These are phyloP conservation scores for Dichomitus squalens DNA, from an alignment of 1,284 basidiomycete species.

Conservation along the genomic window DNA sequence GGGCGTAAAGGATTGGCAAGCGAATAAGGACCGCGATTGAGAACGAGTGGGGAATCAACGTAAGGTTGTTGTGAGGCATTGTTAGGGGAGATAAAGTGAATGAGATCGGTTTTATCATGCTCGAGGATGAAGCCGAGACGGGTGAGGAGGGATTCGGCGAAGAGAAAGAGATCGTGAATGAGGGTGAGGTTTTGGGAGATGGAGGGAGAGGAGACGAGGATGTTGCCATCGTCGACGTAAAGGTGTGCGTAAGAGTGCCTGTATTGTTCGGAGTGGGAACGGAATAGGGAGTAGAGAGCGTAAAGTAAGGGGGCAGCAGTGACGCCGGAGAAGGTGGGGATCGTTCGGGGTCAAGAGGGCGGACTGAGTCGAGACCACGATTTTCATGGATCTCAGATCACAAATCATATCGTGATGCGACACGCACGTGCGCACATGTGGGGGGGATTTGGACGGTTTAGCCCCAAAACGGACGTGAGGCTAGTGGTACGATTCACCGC, in stretches of 20 bases:
- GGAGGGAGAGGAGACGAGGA: not conserved
- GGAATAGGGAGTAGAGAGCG: not conserved
- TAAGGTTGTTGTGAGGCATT: not conserved
- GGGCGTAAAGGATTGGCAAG: not conserved
- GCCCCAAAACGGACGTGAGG: too few species aligned
- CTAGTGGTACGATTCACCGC: too few species aligned
- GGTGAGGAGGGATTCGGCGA: not conserved
- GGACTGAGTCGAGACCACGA: too few species aligned
- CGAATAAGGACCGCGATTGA: not conserved
- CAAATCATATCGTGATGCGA: too few species aligned
- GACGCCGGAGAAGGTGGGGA: slow-evolving; percentile 12
- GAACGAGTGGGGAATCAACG: not conserved
- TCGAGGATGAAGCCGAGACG: slow-evolving; percentile 13
- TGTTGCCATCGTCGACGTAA: slow-evolving; percentile 21
- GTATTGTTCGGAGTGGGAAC: not conserved
- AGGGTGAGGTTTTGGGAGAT: not conserved
- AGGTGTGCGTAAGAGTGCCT: not conserved
- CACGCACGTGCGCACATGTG: too few species aligned
- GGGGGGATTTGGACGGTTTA: too few species aligned
- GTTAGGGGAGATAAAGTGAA: slow-evolving; percentile 10
- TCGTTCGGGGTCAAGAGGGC: too few species aligned
- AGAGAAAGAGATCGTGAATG: not conserved
- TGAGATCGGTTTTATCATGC: slow-evolving; percentile 13
- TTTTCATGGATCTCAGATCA: too few species aligned
- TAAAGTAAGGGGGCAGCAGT: slow-evolving; percentile 11